These are phyloP conservation scores for Prunus kanzakura DNA, from an alignment of 306 rosid species.

Conservation along the genomic window DNA sequence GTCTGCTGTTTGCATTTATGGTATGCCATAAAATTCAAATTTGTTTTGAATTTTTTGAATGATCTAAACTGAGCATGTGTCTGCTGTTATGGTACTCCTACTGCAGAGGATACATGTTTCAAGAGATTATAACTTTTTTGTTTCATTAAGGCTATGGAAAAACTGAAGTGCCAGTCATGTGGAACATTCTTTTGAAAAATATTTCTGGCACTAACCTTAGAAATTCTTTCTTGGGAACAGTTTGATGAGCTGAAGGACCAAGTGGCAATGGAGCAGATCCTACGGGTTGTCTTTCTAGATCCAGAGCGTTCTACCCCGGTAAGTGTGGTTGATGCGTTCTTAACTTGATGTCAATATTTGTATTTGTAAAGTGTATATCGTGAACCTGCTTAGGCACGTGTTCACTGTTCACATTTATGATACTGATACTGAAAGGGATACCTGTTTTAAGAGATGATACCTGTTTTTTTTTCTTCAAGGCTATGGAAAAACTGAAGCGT, in stretches of 20 bases:
- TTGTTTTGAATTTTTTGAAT: too few species aligned
- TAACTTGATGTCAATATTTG: not conserved
- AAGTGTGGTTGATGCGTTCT: slow-evolving; percentile 21
- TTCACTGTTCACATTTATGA: not conserved
- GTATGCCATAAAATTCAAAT: too few species aligned
- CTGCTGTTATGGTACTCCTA: too few species aligned
- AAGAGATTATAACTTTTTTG: too few species aligned
- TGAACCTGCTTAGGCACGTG: not conserved
- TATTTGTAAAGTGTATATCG: not conserved
- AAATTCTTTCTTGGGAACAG: slow-evolving; percentile 36
- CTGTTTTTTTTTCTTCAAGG: slow-evolving; percentile 29
- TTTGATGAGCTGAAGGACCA: slow-evolving; percentile 95
- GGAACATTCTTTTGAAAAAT: not conserved
- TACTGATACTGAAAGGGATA: not conserved
- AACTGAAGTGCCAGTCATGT: not conserved
- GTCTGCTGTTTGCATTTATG: too few species aligned
- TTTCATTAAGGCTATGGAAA: too few species aligned
- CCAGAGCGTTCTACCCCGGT: slow-evolving; percentile 81
- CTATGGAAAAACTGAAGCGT: slow-evolving; percentile 68
- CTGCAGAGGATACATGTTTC: too few species aligned
- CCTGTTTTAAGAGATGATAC: not conserved
- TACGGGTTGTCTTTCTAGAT: slow-evolving; percentile 86
- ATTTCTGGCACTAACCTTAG: not conserved
- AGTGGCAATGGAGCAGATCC: slow-evolving; percentile 80
- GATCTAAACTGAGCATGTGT: too few species aligned